phyloP scores from a whole-genome alignment of 2,329 filamentous ascomycete species.

The Coniella vitis region DNA sequence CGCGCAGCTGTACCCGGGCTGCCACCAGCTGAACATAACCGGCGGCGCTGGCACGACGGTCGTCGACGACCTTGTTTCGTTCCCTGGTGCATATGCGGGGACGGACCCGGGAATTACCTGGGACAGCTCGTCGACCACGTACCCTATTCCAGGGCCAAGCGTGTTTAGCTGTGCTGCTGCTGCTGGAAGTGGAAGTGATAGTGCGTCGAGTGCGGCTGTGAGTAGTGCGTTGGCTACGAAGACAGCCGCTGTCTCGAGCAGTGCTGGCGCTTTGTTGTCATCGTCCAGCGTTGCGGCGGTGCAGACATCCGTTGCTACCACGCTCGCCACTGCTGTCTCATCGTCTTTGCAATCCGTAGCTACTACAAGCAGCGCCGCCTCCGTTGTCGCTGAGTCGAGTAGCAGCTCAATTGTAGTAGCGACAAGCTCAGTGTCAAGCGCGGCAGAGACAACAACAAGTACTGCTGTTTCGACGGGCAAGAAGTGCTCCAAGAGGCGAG shows the following conservation, averaged over 20 bases:
- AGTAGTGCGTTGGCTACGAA: background rate
- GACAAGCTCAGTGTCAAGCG: no score
- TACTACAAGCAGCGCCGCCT: no score
- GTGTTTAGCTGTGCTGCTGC: slow-evolving; percentile 26
- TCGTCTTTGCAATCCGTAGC: no score
- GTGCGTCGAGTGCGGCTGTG: background rate
- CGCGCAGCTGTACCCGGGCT: slow-evolving; percentile 51
- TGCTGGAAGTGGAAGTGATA: background rate
- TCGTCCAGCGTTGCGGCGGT: no score
- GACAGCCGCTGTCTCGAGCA: no score
- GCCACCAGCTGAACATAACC: slow-evolving; percentile 49
- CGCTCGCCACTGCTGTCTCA: no score
- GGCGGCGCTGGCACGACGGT: slow-evolving; percentile 36
- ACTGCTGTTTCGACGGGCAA: background rate
- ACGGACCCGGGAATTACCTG: slow-evolving; percentile 46
- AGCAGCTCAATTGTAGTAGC: no score
- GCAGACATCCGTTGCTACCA: no score
- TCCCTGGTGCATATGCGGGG: slow-evolving; percentile 47
- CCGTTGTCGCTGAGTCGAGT: no score
- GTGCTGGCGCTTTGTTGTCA: no score
- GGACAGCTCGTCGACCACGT: slow-evolving; percentile 38
- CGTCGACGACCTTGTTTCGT: slow-evolving; percentile 37
- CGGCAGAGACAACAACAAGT: no score
- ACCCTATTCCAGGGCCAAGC: slow-evolving; percentile 39
- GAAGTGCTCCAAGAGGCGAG: background rate